These are phyloP conservation scores for Akebia trifoliata DNA, from an alignment of 164 flowering plant genomes.

Conservation along the genomic window DNA sequence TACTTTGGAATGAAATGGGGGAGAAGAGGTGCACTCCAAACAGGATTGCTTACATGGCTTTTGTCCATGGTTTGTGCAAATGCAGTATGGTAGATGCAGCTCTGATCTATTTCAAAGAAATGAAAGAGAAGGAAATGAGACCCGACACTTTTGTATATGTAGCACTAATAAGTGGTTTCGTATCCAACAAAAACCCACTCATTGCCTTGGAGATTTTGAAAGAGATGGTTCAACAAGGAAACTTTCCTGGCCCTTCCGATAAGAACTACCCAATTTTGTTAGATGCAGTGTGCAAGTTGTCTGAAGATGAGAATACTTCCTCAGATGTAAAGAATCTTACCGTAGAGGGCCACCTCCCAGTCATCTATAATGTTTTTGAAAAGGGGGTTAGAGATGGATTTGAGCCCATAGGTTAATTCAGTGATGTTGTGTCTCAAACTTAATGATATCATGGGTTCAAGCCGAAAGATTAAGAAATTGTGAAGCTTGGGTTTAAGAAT, in stretches of 20 bases:
- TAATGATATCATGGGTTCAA: not conserved
- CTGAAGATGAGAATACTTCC: constrained; percentile 42
- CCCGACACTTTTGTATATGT: constrained; percentile 54
- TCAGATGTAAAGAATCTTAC: constrained; percentile 39
- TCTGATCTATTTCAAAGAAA: constrained; percentile 41
- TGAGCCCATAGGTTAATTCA: not conserved
- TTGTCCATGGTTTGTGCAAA: constrained; percentile 77
- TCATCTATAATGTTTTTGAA: constrained; percentile 9
- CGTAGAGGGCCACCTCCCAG: constrained; percentile 40
- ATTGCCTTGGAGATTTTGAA: constrained; percentile 45
- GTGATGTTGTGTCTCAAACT: not conserved
- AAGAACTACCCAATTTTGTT: constrained; percentile 34
- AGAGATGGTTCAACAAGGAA: constrained; percentile 44
- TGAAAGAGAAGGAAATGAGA: constrained; percentile 55
- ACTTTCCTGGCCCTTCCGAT: constrained; percentile 39
- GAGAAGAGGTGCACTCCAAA: constrained; percentile 56
- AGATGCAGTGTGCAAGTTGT: constrained; percentile 37
- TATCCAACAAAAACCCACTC: constrained; percentile 26
- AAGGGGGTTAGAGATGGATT: not conserved
- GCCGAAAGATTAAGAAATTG: not conserved
- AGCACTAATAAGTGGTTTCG: constrained; percentile 46
- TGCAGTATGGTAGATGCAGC: constrained; percentile 49
- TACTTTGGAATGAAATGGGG: constrained; percentile 65
- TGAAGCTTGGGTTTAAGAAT: not conserved
- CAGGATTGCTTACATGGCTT: constrained; percentile 62